Conservation (phyloP, 169 alveolate species). For the Condylostoma magnum region DNA sequence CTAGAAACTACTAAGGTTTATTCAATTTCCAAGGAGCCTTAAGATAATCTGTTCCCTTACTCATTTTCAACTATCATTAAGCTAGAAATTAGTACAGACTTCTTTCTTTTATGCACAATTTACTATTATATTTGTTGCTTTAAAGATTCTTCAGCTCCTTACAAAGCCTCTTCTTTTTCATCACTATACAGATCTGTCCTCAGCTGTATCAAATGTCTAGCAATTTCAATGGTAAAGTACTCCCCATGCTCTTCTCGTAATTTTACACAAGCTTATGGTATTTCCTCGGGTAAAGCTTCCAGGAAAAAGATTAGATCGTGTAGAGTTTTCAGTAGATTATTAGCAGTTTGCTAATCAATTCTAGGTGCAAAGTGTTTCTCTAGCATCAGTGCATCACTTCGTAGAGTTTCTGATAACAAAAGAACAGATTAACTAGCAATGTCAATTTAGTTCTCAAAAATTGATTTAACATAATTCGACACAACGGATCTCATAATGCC, state of each 20-base stretch:
- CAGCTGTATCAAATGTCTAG: constrained; percentile 57
- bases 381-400: constrained; percentile 52
- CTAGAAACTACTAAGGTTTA: not conserved
- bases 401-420: constrained; percentile 48
- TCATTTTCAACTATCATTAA: not conserved
- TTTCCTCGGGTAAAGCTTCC: constrained; percentile 53
- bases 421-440: constrained; percentile 46
- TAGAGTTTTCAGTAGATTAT: constrained; percentile 55
- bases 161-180: constrained; percentile 56
- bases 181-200: constrained; percentile 64
- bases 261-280: constrained; percentile 54
- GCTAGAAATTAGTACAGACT: not conserved
- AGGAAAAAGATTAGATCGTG: constrained; percentile 62
- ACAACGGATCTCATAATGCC: constrained; percentile 54
- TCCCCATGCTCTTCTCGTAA: constrained; percentile 71
- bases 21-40: not conserved
- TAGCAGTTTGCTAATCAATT: constrained; percentile 55
- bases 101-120: not conserved
- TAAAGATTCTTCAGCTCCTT: constrained; percentile 53
- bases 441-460: constrained; percentile 53
- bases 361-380: constrained; percentile 44
- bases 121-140: not conserved
- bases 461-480: constrained; percentile 46
- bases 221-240: constrained; percentile 45
- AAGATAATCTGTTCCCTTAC: not conserved